phyloP scores from a whole-genome alignment of 1,284 basidiomycete genomes.

The Volvariella volvacea region DNA sequence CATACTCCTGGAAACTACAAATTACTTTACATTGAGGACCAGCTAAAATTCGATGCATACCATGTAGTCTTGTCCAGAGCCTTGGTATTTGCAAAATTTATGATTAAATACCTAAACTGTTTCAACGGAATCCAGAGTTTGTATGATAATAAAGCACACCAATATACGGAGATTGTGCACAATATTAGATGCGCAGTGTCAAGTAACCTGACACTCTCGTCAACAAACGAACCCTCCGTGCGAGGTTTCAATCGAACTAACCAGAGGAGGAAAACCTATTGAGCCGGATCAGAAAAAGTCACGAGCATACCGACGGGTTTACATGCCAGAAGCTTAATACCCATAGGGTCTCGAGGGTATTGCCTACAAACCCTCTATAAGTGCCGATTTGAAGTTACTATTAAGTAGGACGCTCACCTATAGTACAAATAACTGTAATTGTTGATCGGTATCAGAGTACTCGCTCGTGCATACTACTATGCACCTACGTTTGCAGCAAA shows the following conservation, averaged over 20 bases:
- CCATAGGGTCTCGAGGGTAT: constrained; percentile 24
- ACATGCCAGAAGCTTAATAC: constrained; percentile 24
- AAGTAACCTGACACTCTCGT: constrained; percentile 16
- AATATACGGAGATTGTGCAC: constrained; percentile 26
- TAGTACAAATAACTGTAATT: constrained; percentile 27
- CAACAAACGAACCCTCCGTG: too few species aligned
- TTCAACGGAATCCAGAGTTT: background rate
- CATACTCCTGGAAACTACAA: constrained; percentile 27
- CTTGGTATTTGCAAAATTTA: constrained; percentile 25
- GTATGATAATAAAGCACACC: constrained; percentile 13
- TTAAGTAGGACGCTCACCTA: constrained; percentile 12
- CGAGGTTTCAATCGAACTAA: too few species aligned
- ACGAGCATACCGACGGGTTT: background rate
- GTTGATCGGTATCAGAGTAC: too few species aligned
- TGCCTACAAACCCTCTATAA: constrained; percentile 14
- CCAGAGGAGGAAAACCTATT: constrained; percentile 30
- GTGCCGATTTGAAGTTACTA: constrained; percentile 8
- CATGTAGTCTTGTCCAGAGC: constrained; percentile 28
- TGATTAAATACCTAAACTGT: constrained; percentile 26
- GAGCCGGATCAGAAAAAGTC: background rate
- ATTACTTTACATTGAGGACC: background rate
- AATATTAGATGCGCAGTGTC: constrained; percentile 27
- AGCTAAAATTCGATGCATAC: constrained; percentile 15
- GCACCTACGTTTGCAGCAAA: constrained; percentile 28
- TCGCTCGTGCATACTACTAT: too few species aligned